Conservation (phyloP, 805 yeast species). For the Hanseniaspora pseudoguilliermondii region DNA sequence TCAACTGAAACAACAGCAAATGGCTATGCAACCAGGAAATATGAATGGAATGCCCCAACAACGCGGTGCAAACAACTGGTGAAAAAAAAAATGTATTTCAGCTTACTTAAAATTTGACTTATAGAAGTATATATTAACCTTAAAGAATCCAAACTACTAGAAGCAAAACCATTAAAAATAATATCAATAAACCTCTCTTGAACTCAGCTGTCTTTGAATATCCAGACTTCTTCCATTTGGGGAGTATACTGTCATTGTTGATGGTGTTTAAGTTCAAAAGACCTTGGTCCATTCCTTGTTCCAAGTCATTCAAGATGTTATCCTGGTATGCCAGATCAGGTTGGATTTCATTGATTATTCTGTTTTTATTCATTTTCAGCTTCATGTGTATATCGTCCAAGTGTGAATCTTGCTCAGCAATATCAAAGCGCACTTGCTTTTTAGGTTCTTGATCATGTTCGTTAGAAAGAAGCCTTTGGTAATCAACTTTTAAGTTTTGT, state of each 20-base stretch:
- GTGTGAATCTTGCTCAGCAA: conserved; percentile 2
- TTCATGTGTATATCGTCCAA: conserved; percentile 4
- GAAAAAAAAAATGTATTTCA: background rate
- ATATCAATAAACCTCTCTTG: background rate
- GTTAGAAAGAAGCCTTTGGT: background rate
- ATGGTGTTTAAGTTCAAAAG: conserved; percentile 5
- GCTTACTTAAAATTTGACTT: background rate
- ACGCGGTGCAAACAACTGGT: conserved; percentile 1
- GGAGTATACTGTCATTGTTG: conserved; percentile 7
- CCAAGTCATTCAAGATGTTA: background rate
- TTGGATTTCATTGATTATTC: conserved; percentile 4
- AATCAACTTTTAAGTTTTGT: background rate
- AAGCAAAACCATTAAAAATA: background rate
- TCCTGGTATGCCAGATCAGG: conserved; percentile 6
- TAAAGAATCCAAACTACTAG: conserved; percentile 5
- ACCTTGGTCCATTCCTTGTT: conserved; percentile 8
- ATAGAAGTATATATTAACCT: background rate
- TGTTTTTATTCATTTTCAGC: background rate
- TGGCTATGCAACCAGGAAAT: conserved; percentile 10
- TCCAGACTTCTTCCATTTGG: conserved; percentile 2
- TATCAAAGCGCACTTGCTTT: conserved; percentile 10
- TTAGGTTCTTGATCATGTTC: background rate
- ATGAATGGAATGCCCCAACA: conserved; percentile 12
- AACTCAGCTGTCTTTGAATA: background rate
- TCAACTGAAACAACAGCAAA: conserved; percentile 12